Evolutionary conservation across 805 yeast genomes (phyloP).

Genomic region (Candida nanaspora): DNA sequence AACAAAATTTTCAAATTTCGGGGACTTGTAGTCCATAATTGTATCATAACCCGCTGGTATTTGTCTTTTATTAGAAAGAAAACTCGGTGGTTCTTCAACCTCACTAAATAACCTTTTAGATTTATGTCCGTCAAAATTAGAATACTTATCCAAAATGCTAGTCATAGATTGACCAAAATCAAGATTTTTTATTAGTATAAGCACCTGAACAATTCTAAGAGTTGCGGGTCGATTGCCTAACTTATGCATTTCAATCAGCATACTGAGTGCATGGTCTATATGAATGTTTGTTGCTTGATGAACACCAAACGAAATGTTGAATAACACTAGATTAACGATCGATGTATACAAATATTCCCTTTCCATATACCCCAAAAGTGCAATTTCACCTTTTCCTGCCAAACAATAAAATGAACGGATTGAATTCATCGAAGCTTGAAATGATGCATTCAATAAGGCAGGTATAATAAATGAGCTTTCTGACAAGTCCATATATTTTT

Average conservation of each 20-base stretch:
- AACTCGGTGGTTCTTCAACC: not conserved
- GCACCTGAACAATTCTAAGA: conserved; percentile 52
- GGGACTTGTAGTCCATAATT: not conserved
- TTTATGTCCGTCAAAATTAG: not conserved
- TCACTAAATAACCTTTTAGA: not conserved
- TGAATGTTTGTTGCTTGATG: conserved; percentile 63
- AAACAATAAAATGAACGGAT: conserved; percentile 60
- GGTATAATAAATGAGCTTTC: conserved; percentile 55
- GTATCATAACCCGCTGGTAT: not conserved
- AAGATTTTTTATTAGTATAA: conserved; percentile 13
- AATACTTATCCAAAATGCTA: conserved; percentile 3
- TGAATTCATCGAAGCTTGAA: conserved; percentile 67
- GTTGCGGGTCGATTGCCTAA: conserved; percentile 68
- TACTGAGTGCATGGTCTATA: conserved; percentile 56
- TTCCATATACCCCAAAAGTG: conserved; percentile 70
- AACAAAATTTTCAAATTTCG: not conserved
- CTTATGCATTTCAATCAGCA: conserved; percentile 58
- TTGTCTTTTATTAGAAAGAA: not conserved
- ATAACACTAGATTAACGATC: conserved; percentile 56
- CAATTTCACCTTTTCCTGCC: conserved; percentile 58
- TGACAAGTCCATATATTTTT: conserved; percentile 46
- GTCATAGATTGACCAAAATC: conserved; percentile 4
- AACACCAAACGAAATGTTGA: conserved; percentile 69
- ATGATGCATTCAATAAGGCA: conserved; percentile 58
- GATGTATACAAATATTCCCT: conserved; percentile 70